Evolutionary conservation across 768 basidiomycete species (phyloP).

Genomic region (Russula emetica): DNA sequence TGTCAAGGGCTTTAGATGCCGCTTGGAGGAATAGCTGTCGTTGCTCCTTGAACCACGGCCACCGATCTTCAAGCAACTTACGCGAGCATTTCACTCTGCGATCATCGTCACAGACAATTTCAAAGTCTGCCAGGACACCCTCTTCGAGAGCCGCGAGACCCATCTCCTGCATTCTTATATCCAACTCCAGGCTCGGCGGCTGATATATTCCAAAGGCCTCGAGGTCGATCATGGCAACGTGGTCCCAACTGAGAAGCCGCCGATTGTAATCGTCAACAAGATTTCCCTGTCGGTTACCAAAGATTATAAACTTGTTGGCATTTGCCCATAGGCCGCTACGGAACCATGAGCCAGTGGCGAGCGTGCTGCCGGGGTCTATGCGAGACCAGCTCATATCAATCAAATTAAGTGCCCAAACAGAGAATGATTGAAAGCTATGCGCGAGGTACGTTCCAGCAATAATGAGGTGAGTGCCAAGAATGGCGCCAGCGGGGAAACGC

Average conservation of each 20-base stretch:
- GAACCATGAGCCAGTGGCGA: conserved; percentile 92
- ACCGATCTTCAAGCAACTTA: conserved; percentile 80
- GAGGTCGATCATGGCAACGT: conserved; percentile 84
- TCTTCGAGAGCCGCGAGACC: conserved; percentile 84
- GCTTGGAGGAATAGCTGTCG: conserved; percentile 53
- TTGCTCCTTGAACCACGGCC: conserved; percentile 92
- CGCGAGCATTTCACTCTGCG: conserved; percentile 77
- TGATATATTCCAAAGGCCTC: conserved; percentile 97
- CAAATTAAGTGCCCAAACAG: conserved; percentile 93
- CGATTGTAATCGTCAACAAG: conserved; percentile 91
- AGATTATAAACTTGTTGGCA: conserved; percentile 80
- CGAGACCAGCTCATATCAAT: conserved; percentile 78
- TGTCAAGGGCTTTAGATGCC: conserved; percentile 53
- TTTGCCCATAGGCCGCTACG: conserved; percentile 84
- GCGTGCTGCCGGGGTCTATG: conserved; percentile 82
- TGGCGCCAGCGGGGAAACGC: conserved; percentile 92
- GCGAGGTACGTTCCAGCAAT: conserved; percentile 95
- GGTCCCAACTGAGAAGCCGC: conserved; percentile 85
- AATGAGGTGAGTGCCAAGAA: conserved; percentile 86
- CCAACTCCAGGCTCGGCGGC: conserved; percentile 63
- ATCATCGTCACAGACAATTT: conserved; percentile 89
- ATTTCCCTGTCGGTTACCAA: conserved; percentile 85
- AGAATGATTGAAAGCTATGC: conserved; percentile 90
- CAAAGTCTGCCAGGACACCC: conserved; percentile 79
- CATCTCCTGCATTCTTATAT: conserved; percentile 74